These are phyloP conservation scores for Pulveroboletus sp. DNA, from an alignment of 768 basidiomycete species.

Conservation along the genomic window DNA sequence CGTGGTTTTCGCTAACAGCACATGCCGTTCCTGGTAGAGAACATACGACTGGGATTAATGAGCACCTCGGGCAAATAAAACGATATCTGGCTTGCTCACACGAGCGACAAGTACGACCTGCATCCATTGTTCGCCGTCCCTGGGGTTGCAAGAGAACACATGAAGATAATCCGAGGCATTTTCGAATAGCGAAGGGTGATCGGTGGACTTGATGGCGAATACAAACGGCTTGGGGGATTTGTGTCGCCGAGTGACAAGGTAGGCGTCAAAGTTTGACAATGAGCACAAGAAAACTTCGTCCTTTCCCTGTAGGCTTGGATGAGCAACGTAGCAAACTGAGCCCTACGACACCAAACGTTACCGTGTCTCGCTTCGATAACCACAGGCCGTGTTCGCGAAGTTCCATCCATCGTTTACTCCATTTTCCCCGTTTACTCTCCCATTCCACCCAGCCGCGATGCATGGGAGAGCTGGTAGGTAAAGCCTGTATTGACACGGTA, in stretches of 20 bases:
- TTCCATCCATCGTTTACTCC: slow-evolving; percentile 90
- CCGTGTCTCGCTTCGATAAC: slow-evolving; percentile 87
- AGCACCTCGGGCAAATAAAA: not conserved
- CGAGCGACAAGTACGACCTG: slow-evolving; percentile 79
- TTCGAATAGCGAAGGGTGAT: slow-evolving; percentile 84
- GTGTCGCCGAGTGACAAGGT: slow-evolving; percentile 69
- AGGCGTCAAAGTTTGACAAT: slow-evolving; percentile 86
- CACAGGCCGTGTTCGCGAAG: slow-evolving; percentile 84
- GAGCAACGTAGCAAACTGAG: slow-evolving; percentile 2
- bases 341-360: slow-evolving; percentile 34
- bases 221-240: slow-evolving; percentile 83
- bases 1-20: slow-evolving; percentile 39
- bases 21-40: slow-evolving; percentile 73
- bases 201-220: slow-evolving; percentile 87
- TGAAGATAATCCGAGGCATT: slow-evolving; percentile 86
- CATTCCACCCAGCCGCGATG: slow-evolving; percentile 75
- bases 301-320: slow-evolving; percentile 57
- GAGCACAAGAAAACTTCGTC: slow-evolving; percentile 83
- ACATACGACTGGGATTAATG: slow-evolving; percentile 65
- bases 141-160: slow-evolving; percentile 73
- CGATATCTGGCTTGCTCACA: slow-evolving; percentile 41
- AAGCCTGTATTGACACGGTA: slow-evolving; percentile 41
- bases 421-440: slow-evolving; percentile 91
- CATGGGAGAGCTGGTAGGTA: slow-evolving; percentile 45
- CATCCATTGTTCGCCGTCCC: slow-evolving; percentile 75